Percentiles rank a stretch among this genome's conserved stretches.
These are phyloP conservation scores for Dujonia santamariae DNA, from an alignment of 1,139 yeast genomes.

Conservation along the genomic window DNA sequence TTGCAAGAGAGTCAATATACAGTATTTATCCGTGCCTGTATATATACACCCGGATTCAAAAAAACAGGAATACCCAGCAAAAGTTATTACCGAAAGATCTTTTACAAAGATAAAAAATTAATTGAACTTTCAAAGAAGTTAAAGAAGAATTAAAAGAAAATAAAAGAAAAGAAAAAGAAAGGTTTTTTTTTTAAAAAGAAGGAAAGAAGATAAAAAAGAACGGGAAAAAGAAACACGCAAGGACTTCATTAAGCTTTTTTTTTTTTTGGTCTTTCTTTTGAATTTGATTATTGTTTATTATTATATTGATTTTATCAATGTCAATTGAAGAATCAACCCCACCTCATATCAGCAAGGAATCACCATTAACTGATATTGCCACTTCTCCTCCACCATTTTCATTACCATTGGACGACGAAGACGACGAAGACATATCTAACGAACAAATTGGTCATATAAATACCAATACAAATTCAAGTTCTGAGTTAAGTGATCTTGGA, in stretches of 20 bases:
- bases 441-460: neutral
- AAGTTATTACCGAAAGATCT: too few relatives aligned
- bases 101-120: too few relatives aligned
- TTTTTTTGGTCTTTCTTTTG: neutral
- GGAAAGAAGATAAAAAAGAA: conserved; percentile 3
- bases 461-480: conserved; percentile 15
- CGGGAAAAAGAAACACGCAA: neutral
- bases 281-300: neutral
- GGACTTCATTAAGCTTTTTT: conserved; percentile 1
- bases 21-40: too few relatives aligned
- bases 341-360: conserved; percentile 16
- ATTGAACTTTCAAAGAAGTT: too few relatives aligned
- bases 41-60: too few relatives aligned
- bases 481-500: conserved; percentile 55
- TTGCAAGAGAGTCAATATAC: too few relatives aligned
- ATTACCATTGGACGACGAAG: conserved; percentile 12
- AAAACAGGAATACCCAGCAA: too few relatives aligned
- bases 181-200: too few relatives aligned
- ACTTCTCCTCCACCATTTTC: conserved; percentile 40
- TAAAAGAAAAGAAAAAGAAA: too few relatives aligned
- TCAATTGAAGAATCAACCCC: conserved; percentile 10
- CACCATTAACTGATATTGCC: conserved; percentile 40
- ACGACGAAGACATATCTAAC: conserved; percentile 16
- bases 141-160: too few relatives aligned
- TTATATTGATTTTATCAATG: conserved; percentile 9